These are phyloP conservation scores for Dictyostelium capitatum DNA, from an alignment of 78 protist genomes.

Conservation along the genomic window DNA sequence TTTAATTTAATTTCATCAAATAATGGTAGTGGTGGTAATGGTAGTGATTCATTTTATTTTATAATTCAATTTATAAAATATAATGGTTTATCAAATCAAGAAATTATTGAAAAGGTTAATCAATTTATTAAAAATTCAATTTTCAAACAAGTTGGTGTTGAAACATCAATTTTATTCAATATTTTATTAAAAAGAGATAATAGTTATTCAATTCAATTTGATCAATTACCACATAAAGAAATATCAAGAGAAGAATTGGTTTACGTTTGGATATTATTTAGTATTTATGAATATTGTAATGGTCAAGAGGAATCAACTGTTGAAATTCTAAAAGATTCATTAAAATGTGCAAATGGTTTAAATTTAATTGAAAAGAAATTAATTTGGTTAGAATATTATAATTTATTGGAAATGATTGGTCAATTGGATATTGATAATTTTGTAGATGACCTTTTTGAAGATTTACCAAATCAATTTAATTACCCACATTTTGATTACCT, in stretches of 20 bases:
- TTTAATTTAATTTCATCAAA: neutral
- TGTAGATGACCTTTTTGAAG: conserved; percentile 38
- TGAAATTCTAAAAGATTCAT: conserved; percentile 27
- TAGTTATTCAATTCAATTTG: neutral
- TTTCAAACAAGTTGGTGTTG: neutral
- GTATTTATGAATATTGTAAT: conserved; percentile 21
- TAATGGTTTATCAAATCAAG: neutral
- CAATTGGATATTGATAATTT: conserved; percentile 35
- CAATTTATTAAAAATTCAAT: neutral
- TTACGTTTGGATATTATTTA: conserved; percentile 41
- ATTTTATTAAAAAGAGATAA: conserved; percentile 13
- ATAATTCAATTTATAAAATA: neutral
- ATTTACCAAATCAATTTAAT: conserved; percentile 42
- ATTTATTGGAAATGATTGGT: neutral
- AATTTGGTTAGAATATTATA: conserved; percentile 47
- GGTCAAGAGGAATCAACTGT: neutral
- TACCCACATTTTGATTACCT: conserved; percentile 24
- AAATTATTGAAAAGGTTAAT: neutral
- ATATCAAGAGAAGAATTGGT: conserved; percentile 13
- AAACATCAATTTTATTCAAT: neutral
- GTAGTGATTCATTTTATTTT: too few relatives aligned
- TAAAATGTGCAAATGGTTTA: neutral
- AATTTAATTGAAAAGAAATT: conserved; percentile 1
- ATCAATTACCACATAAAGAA: conserved; percentile 9
- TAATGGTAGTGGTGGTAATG: neutral